Evolutionary conservation across 2,329 filamentous ascomycete genomes (phyloP).

Genomic region (Ilyonectria mors-panacis): DNA sequence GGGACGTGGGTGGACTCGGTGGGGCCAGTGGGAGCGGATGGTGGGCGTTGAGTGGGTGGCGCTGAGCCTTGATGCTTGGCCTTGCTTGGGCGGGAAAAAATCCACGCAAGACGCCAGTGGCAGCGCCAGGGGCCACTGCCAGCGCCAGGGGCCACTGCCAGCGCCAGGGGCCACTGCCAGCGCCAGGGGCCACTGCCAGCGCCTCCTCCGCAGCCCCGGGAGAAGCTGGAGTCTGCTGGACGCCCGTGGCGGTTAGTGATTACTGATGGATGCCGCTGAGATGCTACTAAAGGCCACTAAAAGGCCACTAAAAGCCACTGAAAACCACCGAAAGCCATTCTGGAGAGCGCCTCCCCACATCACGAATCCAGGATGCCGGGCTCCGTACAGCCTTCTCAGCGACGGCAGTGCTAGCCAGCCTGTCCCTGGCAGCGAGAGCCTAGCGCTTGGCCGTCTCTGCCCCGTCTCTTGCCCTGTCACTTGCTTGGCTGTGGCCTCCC

Average conservation of each 20-base stretch:
- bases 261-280: background rate
- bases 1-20: constrained; percentile 20
- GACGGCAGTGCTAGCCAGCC: background rate
- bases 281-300: background rate
- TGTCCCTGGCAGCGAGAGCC: no score
- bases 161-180: constrained; percentile 1
- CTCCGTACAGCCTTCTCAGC: background rate
- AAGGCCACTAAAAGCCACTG: background rate
- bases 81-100: constrained; percentile 10
- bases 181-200: constrained; percentile 9
- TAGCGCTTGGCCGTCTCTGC: background rate
- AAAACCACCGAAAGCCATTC: background rate
- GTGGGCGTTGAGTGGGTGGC: constrained; percentile 13
- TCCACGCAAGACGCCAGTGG: constrained; percentile 11
- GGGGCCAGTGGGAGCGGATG: constrained; percentile 8
- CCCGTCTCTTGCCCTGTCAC: background rate
- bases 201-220: constrained; percentile 1
- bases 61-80: constrained; percentile 5
- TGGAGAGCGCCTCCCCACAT: background rate
- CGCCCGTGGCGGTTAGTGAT: background rate
- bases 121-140: constrained; percentile 7
- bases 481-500: background rate
- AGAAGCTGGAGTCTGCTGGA: no score
- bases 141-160: constrained; percentile 4
- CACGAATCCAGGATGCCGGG: background rate